A percentile compares a stretch with the other conserved stretches of the same genome.
Evolutionary conservation across 208 protist genomes (phyloP).

Genomic region (Trypanosoma mega): DNA sequence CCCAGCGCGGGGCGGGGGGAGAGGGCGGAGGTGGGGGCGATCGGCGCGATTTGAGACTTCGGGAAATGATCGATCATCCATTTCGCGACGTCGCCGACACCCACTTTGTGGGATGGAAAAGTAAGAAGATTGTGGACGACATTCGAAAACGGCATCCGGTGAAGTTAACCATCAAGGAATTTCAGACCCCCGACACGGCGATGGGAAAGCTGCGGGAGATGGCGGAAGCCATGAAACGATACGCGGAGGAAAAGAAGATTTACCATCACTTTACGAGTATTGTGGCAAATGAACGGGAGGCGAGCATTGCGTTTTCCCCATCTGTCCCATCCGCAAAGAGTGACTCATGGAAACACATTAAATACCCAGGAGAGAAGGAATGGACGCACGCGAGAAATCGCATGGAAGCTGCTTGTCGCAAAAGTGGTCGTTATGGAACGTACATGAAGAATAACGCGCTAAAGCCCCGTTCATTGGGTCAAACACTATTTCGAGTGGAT

Average conservation of each 20-base stretch:
- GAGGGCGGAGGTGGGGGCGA: constrained; percentile 2
- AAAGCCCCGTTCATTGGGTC: constrained; percentile 72
- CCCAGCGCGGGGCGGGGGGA: constrained; percentile 14
- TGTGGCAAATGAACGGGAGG: constrained; percentile 72
- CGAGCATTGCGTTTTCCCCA: constrained; percentile 66
- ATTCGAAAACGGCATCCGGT: constrained; percentile 73
- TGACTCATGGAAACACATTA: constrained; percentile 50
- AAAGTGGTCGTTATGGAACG: constrained; percentile 67
- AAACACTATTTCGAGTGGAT: constrained; percentile 75
- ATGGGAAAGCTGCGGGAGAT: constrained; percentile 83
- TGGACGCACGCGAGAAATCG: constrained; percentile 62
- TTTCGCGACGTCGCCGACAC: constrained; percentile 88
- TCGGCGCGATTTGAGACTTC: constrained; percentile 13
- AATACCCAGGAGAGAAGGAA: constrained; percentile 83
- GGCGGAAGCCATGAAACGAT: constrained; percentile 63
- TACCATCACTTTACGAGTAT: constrained; percentile 84
- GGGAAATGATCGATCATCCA: constrained; percentile 60
- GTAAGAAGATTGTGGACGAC: constrained; percentile 85
- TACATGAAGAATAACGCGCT: constrained; percentile 64
- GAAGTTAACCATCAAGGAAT: constrained; percentile 80
- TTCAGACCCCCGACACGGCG: constrained; percentile 68
- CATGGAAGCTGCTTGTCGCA: constrained; percentile 73
- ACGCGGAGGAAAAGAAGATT: constrained; percentile 58
- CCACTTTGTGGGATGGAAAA: constrained; percentile 88
- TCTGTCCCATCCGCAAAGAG: constrained; percentile 29